Conservation (phyloP, 495 filamentous ascomycete genomes). For the Physcia stellaris region DNA sequence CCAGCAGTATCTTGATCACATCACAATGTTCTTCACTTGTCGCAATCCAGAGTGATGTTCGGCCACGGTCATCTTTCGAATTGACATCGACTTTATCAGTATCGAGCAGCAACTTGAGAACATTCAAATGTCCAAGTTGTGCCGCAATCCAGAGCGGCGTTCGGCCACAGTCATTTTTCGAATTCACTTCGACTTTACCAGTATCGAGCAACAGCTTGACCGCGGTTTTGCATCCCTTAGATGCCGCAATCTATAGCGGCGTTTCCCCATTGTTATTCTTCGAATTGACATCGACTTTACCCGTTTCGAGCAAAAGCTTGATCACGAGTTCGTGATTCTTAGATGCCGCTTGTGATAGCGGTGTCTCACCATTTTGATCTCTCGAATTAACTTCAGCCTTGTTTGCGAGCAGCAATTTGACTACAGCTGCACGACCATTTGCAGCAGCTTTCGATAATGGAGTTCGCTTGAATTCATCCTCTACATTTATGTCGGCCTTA, state of each 20-base stretch:
- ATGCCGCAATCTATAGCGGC: conserved; percentile 14
- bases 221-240: too few relatives aligned
- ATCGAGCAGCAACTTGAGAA: conserved; percentile 21
- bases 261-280: conserved; percentile 10
- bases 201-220: too few relatives aligned
- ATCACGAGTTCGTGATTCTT: conserved; percentile 20
- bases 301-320: conserved; percentile 17
- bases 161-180: conserved; percentile 7
- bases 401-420: conserved; percentile 6
- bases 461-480: too few relatives aligned
- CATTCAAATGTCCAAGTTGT: conserved; percentile 15
- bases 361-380: conserved; percentile 2
- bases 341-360: conserved; percentile 14
- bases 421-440: too few relatives aligned
- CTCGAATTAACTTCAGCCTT: conserved; percentile 3
- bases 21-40: conserved; percentile 12
- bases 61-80: conserved; percentile 6
- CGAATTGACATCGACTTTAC: conserved; percentile 6
- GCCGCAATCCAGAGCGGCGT: conserved; percentile 14
- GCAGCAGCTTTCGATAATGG: too few relatives aligned
- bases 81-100: conserved; percentile 6
- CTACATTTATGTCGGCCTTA: too few relatives aligned
- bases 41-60: conserved; percentile 13
- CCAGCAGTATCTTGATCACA: conserved; percentile 13
- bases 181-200: too few relatives aligned